Evolutionary conservation across 202 grass and related monocot species (phyloP).

Genomic region (Bolboschoenoplectus hybrid): DNA sequence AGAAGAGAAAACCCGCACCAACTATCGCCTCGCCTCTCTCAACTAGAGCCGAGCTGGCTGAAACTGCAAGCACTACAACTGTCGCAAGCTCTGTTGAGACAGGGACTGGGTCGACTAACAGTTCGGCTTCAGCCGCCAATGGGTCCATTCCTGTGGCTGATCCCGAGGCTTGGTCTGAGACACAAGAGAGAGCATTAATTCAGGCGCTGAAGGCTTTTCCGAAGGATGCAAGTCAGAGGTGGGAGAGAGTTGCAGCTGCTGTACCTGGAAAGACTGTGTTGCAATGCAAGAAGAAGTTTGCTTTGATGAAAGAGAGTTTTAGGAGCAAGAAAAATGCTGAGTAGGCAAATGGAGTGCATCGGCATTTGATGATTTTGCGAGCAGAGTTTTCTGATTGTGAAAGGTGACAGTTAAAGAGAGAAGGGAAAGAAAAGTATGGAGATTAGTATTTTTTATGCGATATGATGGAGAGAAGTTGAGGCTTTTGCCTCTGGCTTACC

Average conservation of each 20-base stretch:
- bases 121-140: constrained; percentile 45
- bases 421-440: neutral
- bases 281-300: constrained; percentile 98
- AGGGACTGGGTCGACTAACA: constrained; percentile 35
- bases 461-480: neutral
- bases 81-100: constrained; percentile 44
- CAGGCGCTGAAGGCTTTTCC: constrained; percentile 95
- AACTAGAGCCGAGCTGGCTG: constrained; percentile 56
- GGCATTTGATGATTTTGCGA: constrained; percentile 13
- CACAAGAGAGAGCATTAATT: constrained; percentile 79
- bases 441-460: neutral
- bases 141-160: constrained; percentile 49
- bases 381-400: neutral
- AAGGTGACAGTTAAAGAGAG: neutral
- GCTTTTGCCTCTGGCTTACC: constrained; percentile 24
- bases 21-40: constrained; percentile 84
- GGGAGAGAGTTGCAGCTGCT: constrained; percentile 94
- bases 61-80: constrained; percentile 35
- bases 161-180: constrained; percentile 80
- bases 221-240: constrained; percentile 89
- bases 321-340: constrained; percentile 78
- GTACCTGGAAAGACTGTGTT: constrained; percentile 90
- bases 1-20: constrained; percentile 81
- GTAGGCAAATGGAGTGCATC: constrained; percentile 37
- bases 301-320: constrained; percentile 80